Evolutionary conservation across 1,139 yeast species (phyloP).

Genomic region (Taiozyma sp.): DNA sequence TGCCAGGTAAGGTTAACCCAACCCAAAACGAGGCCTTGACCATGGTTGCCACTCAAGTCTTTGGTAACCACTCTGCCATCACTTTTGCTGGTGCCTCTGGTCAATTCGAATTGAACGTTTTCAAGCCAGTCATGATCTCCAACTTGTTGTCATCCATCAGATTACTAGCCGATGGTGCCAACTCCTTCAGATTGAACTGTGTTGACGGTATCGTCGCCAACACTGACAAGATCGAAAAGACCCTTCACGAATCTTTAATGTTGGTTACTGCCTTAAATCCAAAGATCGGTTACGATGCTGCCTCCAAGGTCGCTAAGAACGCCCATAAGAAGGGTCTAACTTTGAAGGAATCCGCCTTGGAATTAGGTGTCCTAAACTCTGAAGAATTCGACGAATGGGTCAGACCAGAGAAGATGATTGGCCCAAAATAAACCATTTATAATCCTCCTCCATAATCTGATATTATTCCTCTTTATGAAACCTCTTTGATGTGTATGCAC

Average conservation of each 20-base stretch:
- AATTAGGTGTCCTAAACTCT: slow-evolving; percentile 74
- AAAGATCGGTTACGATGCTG: slow-evolving; percentile 95
- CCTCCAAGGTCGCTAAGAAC: slow-evolving; percentile 96
- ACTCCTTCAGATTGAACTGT: slow-evolving; percentile 90
- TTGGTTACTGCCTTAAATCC: slow-evolving; percentile 98
- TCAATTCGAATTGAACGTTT: slow-evolving; percentile 95
- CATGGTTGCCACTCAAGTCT: slow-evolving; percentile 96
- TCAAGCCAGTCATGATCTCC: slow-evolving; percentile 92
- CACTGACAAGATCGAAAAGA: slow-evolving; percentile 76
- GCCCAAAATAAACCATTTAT: slow-evolving; percentile 52
- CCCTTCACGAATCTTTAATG: slow-evolving; percentile 93
- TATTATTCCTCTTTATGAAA: too few relatives aligned
- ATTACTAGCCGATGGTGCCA: slow-evolving; percentile 80
- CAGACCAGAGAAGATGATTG: slow-evolving; percentile 96
- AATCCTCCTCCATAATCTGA: not conserved
- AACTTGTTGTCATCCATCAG: slow-evolving; percentile 86
- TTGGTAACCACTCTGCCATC: slow-evolving; percentile 93
- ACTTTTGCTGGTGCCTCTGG: slow-evolving; percentile 98
- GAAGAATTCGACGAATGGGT: slow-evolving; percentile 96
- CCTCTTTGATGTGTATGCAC: too few relatives aligned
- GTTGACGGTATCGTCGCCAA: slow-evolving; percentile 93
- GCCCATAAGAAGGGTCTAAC: slow-evolving; percentile 98
- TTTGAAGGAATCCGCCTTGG: slow-evolving; percentile 88
- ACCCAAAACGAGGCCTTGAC: slow-evolving; percentile 98
- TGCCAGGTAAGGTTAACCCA: slow-evolving; percentile 99